These are phyloP conservation scores for Tetracladium setigerum DNA, from an alignment of 495 filamentous ascomycete genomes.

Conservation along the genomic window DNA sequence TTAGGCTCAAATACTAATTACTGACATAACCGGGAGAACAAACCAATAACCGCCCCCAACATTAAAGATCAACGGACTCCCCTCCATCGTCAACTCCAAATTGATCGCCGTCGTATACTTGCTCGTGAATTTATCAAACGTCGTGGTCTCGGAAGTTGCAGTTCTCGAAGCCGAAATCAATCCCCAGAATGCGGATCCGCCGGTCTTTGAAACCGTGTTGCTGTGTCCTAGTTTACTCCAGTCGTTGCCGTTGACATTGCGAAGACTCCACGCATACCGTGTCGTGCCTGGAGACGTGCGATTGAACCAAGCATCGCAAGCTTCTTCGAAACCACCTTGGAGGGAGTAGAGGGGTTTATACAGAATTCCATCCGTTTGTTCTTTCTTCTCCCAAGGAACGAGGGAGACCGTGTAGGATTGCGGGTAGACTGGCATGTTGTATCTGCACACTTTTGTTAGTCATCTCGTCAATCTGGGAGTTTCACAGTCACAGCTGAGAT, in stretches of 20 bases:
- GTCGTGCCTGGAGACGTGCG: neutral
- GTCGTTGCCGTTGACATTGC: neutral
- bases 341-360: neutral
- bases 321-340: neutral
- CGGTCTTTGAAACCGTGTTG: neutral
- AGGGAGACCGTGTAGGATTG: neutral
- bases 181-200: neutral
- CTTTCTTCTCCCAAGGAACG: neutral
- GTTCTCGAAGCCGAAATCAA: neutral
- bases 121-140: neutral
- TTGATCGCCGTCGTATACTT: neutral
- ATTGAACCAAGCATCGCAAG: conserved; percentile 1
- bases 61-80: neutral
- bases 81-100: neutral
- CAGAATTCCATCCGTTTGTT: neutral
- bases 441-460: neutral
- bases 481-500: no score
- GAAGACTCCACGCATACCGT: neutral
- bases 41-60: neutral
- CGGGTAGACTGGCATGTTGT: neutral
- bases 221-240: neutral
- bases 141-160: neutral
- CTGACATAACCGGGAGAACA: no score
- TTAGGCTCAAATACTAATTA: no score
- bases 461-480: neutral